Base-by-base conservation (phyloP, 1,284 basidiomycete genomes). In the Phylloporus sp. region DNA sequence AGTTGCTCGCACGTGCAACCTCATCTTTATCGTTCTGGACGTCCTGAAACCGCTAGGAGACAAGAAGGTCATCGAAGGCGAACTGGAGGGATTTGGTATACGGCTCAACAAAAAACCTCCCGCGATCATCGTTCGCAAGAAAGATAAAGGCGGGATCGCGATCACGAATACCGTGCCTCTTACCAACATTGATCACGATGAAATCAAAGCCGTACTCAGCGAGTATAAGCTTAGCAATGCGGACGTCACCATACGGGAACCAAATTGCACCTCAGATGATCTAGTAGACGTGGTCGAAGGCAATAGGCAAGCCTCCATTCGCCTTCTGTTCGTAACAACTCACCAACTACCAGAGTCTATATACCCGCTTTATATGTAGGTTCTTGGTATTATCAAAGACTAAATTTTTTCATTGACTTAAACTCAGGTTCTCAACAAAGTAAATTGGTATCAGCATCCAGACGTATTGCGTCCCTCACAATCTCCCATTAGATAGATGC, bases 1-100 rank as follows among this genome's bases (percentile, higher is more conserved):
- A 93, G 96, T 98, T 67, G 96, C 96, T 26, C 89, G 97, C 67
- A 98, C 98, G 53, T 99, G 98, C 78, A 96, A 99, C 78, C 89
- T 99, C 55, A 98, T 99, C 69, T 99, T 98, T 78, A 98, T 99
- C 76, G 93, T 99, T 34, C 87, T 99, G 47, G 98, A 99, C 74
- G 98, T 99, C 18, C 86, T 98, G 47, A 99, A 99, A 80, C 98
- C 98, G 17, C 86, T 99, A 29, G 92, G 91, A 50, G 97, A 99
- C 82, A 95, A 99, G 74, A 91, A 88, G 61, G 82, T 98, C 72
- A 94, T 99, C 66, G 95, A 98, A 77, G 77, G 84, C 51, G 97
- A 99, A 78, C 79, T 99, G 66, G 97, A 99, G 84, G 96, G 96
- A 34, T 98, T 98, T 70, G 97, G 97, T 11, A 98, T 98, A 71